phyloP scores from a whole-genome alignment of 2,329 filamentous ascomycete species.

The Botrytis tulipae region DNA sequence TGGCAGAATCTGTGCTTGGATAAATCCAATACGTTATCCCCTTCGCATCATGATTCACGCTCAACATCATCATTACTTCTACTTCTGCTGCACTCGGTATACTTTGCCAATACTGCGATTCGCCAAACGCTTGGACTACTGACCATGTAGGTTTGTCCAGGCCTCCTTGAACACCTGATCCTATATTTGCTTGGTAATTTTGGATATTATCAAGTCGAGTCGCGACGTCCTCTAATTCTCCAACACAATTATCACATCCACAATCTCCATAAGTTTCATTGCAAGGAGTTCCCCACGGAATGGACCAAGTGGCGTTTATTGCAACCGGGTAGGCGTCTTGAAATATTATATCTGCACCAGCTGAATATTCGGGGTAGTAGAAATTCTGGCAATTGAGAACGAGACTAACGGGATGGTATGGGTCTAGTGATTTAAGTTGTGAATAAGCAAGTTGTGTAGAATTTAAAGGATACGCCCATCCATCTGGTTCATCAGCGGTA shows the following conservation, averaged over 20 bases:
- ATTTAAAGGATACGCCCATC: slow-evolving; percentile 42
- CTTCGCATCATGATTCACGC: slow-evolving; percentile 50
- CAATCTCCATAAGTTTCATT: slow-evolving; percentile 53
- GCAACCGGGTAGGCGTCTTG: slow-evolving; percentile 51
- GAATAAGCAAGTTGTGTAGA: slow-evolving; percentile 46
- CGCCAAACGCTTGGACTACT: slow-evolving; percentile 50
- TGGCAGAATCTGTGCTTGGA: slow-evolving; percentile 39
- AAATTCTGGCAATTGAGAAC: slow-evolving; percentile 54
- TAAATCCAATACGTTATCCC: slow-evolving; percentile 49
- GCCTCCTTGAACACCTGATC: slow-evolving; percentile 28
- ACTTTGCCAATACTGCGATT: slow-evolving; percentile 44
- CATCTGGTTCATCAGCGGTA: slow-evolving; percentile 54
- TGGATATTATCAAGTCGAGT: slow-evolving; percentile 44
- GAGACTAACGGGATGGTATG: slow-evolving; percentile 52
- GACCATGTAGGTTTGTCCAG: slow-evolving; percentile 47
- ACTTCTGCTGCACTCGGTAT: slow-evolving; percentile 47
- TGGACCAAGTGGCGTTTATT: slow-evolving; percentile 47
- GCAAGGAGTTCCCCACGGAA: slow-evolving; percentile 46
- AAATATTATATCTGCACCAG: slow-evolving; percentile 51
- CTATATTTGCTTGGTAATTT: slow-evolving; percentile 43
- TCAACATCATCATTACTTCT: slow-evolving; percentile 47
- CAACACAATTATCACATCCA: slow-evolving; percentile 49
- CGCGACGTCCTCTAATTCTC: slow-evolving; percentile 46
- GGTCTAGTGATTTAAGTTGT: slow-evolving; percentile 46
- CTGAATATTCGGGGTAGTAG: slow-evolving; percentile 49